Percentiles rank a stretch among this genome's conserved stretches.
phyloP scores from a whole-genome alignment of 2,329 filamentous ascomycete species.

The Tolypocladium album region DNA sequence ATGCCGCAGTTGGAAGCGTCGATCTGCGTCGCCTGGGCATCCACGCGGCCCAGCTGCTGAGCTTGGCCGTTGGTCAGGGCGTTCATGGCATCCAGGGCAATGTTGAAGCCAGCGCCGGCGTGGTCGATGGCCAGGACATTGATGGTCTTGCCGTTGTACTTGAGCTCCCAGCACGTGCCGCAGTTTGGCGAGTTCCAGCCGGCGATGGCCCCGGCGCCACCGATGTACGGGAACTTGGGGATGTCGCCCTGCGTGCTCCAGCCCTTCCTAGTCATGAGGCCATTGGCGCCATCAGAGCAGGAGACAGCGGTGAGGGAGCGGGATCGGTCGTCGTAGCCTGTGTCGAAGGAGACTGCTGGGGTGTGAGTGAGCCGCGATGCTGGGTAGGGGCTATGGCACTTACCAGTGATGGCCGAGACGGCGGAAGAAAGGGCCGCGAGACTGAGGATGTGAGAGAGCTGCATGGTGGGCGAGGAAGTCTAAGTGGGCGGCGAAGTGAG shows the following conservation, averaged over 20 bases:
- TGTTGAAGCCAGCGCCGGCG: constrained; percentile 39
- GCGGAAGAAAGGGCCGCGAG: constrained; percentile 26
- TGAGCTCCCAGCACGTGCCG: constrained; percentile 48
- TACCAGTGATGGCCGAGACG: constrained; percentile 24
- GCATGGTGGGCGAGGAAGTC: constrained; percentile 25
- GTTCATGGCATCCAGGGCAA: constrained; percentile 46
- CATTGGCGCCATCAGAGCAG: constrained; percentile 59
- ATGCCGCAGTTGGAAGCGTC: constrained; percentile 31
- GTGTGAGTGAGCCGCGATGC: background rate
- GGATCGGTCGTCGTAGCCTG: constrained; percentile 52
- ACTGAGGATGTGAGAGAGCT: constrained; percentile 28
- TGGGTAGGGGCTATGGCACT: background rate
- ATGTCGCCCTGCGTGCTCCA: constrained; percentile 45
- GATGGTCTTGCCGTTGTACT: constrained; percentile 39
- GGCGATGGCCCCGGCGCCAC: constrained; percentile 37
- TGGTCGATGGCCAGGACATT: constrained; percentile 47
- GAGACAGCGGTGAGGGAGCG: constrained; percentile 46
- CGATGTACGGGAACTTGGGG: constrained; percentile 42
- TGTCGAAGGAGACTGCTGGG: constrained; percentile 55
- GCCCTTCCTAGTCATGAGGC: constrained; percentile 50
- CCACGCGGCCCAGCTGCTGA: constrained; percentile 37
- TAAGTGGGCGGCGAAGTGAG: background rate
- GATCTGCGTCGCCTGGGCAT: constrained; percentile 36
- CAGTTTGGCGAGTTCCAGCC: constrained; percentile 48
- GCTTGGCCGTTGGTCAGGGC: constrained; percentile 41